phyloP scores from a whole-genome alignment of 2,329 filamentous ascomycete genomes.

The Microsporum ferrugineum region DNA sequence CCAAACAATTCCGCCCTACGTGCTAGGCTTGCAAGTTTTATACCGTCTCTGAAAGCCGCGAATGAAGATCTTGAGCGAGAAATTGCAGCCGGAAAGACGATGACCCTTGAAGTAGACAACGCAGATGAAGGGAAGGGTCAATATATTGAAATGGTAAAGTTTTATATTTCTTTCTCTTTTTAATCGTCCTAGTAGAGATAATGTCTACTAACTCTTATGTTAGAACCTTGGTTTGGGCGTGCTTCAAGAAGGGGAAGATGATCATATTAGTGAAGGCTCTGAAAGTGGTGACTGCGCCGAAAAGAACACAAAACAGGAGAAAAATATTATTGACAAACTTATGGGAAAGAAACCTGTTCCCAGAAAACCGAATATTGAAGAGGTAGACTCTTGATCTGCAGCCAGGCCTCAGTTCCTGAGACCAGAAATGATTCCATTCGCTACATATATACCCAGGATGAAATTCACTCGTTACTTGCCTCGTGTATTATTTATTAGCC shows the following conservation, averaged over 20 bases:
- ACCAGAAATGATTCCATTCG: background rate
- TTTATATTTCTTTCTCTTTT: background rate
- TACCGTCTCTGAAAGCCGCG: conserved; percentile 34
- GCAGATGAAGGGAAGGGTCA: conserved; percentile 7
- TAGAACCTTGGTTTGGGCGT: conserved; percentile 37
- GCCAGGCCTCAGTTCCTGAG: background rate
- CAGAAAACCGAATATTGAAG: conserved; percentile 30
- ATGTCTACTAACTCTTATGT: conserved; percentile 7
- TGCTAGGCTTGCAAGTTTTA: conserved; percentile 30
- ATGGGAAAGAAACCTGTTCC: conserved; percentile 26
- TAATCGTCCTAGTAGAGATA: background rate
- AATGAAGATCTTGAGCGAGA: conserved; percentile 33
- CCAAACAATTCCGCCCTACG: conserved; percentile 23
- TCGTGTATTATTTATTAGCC: too few relatives aligned
- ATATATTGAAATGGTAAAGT: conserved; percentile 17
- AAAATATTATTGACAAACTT: conserved; percentile 26
- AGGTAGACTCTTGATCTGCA: conserved; percentile 17
- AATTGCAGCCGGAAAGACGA: conserved; percentile 24
- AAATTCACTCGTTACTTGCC: background rate
- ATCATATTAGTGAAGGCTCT: conserved; percentile 7
- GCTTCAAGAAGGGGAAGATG: conserved; percentile 27
- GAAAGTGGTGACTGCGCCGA: conserved; percentile 3
- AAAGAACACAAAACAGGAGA: conserved; percentile 12
- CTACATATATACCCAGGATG: background rate
- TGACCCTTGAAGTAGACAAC: conserved; percentile 10